A percentile compares a stretch with the other conserved stretches of the same genome.
Evolutionary conservation across 805 yeast species (phyloP).

Genomic region (Metschnikowia similis): DNA sequence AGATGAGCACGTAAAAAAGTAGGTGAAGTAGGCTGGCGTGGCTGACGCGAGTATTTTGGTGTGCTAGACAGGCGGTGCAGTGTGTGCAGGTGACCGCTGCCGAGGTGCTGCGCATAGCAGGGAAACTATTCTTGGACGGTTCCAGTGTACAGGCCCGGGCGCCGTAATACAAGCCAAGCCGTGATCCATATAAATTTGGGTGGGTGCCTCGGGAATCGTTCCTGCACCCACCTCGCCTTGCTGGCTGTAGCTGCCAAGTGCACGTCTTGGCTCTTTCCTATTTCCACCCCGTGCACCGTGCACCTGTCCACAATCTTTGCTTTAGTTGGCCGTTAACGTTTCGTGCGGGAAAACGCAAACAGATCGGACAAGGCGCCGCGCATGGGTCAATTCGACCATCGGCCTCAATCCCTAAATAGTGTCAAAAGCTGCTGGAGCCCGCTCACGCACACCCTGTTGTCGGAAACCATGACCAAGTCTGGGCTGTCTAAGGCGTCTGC

Average conservation of each 20-base stretch:
- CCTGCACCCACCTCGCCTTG: too few relatives aligned
- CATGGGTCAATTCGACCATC: too few relatives aligned
- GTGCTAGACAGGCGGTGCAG: neutral
- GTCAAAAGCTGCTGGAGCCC: conserved; percentile 9
- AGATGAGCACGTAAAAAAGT: neutral
- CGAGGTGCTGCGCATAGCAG: neutral
- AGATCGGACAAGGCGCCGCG: too few relatives aligned
- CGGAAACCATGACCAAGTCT: conserved; percentile 27
- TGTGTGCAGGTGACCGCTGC: neutral
- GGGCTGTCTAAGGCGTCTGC: conserved; percentile 9
- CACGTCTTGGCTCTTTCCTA: too few relatives aligned
- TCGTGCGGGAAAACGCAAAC: too few relatives aligned
- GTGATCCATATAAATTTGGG: too few relatives aligned
- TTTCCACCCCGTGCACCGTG: too few relatives aligned
- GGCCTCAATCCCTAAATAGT: conserved; percentile 5
- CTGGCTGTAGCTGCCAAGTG: too few relatives aligned
- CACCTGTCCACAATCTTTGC: too few relatives aligned
- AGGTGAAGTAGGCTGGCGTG: neutral
- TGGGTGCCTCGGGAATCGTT: too few relatives aligned
- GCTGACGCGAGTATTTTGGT: conserved; percentile 1
- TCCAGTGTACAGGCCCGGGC: neutral
- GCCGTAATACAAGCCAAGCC: too few relatives aligned
- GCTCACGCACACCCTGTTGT: conserved; percentile 27
- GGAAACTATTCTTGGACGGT: neutral
- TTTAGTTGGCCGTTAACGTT: too few relatives aligned